Conservation (phyloP, 1,139 yeast species). For the Spencermartinsiella ligniputridi region DNA sequence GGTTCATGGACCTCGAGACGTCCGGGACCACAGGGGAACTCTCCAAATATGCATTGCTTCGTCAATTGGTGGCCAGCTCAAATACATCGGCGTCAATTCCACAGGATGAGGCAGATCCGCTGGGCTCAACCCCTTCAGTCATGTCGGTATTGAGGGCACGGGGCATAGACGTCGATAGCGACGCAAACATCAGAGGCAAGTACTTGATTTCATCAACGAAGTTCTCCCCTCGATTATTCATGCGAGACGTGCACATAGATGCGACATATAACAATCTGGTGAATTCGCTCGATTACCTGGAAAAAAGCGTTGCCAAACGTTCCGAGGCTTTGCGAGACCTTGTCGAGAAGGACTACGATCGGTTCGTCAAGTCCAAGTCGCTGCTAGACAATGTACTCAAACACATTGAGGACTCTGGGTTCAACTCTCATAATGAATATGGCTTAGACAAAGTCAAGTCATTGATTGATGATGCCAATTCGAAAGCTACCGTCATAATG, state of each 20-base stretch:
- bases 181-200: conserved; percentile 35
- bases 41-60: conserved; percentile 25
- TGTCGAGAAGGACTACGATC: conserved; percentile 69
- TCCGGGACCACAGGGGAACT: conserved; percentile 13
- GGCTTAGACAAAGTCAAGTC: conserved; percentile 31
- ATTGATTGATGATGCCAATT: conserved; percentile 34
- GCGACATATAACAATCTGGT: conserved; percentile 63
- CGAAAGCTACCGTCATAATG: conserved; percentile 57
- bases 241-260: conserved; percentile 65
- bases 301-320: conserved; percentile 56
- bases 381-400: conserved; percentile 54
- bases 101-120: conserved; percentile 37
- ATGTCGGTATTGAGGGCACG: conserved; percentile 28
- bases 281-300: conserved; percentile 53
- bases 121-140: conserved; percentile 34
- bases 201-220: conserved; percentile 67
- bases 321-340: conserved; percentile 61
- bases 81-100: conserved; percentile 17
- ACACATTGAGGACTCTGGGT: conserved; percentile 43
- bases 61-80: conserved; percentile 22
- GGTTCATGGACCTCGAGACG: conserved; percentile 15
- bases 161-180: conserved; percentile 28
- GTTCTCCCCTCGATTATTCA: conserved; percentile 66
- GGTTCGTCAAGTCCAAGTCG: conserved; percentile 73
- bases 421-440: conserved; percentile 36